Evolutionary conservation across 2,329 filamentous ascomycete species (phyloP).

Genomic region (Aspergillus calidoustus): DNA sequence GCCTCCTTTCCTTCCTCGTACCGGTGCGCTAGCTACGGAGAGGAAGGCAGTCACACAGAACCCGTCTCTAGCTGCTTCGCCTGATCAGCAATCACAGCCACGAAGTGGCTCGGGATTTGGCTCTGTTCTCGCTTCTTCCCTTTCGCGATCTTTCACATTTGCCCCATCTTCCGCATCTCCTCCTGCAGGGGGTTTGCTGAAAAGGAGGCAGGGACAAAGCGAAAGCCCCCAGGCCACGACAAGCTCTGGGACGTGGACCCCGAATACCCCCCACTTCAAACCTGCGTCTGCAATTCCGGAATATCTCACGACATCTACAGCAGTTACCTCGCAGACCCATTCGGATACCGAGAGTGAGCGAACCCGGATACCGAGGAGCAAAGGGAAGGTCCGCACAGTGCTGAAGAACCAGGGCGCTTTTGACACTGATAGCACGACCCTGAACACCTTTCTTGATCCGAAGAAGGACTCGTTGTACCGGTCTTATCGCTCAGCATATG

Average conservation of each 20-base stretch:
- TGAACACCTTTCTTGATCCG: constrained; percentile 55
- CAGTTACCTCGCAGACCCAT: constrained; percentile 37
- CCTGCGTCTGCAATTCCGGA: constrained; percentile 33
- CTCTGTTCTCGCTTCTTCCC: constrained; percentile 48
- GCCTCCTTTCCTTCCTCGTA: constrained; percentile 52
- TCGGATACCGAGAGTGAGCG: constrained; percentile 47
- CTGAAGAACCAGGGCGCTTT: constrained; percentile 63
- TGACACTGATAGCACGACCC: constrained; percentile 54
- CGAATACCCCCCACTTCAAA: constrained; percentile 28
- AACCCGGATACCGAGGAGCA: constrained; percentile 31
- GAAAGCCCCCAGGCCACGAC: constrained; percentile 39
- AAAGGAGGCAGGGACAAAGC: constrained; percentile 43
- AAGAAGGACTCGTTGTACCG: constrained; percentile 53
- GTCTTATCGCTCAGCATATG: constrained; percentile 62
- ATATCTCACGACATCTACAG: constrained; percentile 36
- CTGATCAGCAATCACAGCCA: constrained; percentile 45
- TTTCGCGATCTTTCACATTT: constrained; percentile 52
- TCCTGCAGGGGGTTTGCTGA: constrained; percentile 37
- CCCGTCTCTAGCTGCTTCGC: constrained; percentile 47
- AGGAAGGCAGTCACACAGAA: constrained; percentile 48
- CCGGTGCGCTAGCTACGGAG: constrained; percentile 45
- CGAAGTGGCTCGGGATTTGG: constrained; percentile 47
- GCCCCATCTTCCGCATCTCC: constrained; percentile 50
- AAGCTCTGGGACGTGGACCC: constrained; percentile 35
- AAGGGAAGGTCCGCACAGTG: constrained; percentile 51